Conservation (phyloP, 306 rosid species). For the Gleditsia sinensis region DNA sequence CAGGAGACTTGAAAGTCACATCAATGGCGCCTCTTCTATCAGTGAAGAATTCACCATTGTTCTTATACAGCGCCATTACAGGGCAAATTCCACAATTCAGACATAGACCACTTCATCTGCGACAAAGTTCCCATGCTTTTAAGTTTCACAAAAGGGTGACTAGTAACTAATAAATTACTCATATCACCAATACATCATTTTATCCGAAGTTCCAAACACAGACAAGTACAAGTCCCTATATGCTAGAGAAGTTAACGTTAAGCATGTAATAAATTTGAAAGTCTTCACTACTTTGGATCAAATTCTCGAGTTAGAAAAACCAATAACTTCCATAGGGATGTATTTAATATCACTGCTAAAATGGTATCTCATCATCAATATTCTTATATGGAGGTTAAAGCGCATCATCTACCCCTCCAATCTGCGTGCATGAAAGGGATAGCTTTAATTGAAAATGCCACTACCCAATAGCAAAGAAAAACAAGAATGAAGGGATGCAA, state of each 20-base stretch:
- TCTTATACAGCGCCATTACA: conserved; percentile 55
- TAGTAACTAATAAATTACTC: background rate
- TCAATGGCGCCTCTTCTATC: conserved; percentile 57
- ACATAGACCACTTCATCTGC: conserved; percentile 43
- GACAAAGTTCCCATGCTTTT: conserved; percentile 6
- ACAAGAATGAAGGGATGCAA: conserved; percentile 20
- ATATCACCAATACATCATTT: conserved; percentile 1
- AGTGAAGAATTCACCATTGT: conserved; percentile 46
- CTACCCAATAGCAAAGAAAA: conserved; percentile 15
- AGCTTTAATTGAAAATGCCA: conserved; percentile 20
- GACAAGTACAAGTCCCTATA: conserved; percentile 9
- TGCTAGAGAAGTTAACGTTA: background rate
- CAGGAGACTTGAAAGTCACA: conserved; percentile 27
- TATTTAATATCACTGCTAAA: background rate
- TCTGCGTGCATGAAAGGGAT: conserved; percentile 6
- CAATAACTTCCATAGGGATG: conserved; percentile 7
- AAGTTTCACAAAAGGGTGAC: conserved; percentile 22
- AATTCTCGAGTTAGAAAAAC: background rate
- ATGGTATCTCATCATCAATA: conserved; percentile 10
- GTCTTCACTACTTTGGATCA: background rate
- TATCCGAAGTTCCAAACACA: conserved; percentile 12
- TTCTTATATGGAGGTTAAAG: conserved; percentile 14
- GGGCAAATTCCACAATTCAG: conserved; percentile 39
- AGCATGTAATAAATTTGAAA: conserved; percentile 11
- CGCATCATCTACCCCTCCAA: background rate